A percentile compares a stretch with the other conserved stretches of the same genome.
Evolutionary conservation across 2,329 filamentous ascomycete genomes (phyloP).

Genomic region (Incumbomyces delicatus): DNA sequence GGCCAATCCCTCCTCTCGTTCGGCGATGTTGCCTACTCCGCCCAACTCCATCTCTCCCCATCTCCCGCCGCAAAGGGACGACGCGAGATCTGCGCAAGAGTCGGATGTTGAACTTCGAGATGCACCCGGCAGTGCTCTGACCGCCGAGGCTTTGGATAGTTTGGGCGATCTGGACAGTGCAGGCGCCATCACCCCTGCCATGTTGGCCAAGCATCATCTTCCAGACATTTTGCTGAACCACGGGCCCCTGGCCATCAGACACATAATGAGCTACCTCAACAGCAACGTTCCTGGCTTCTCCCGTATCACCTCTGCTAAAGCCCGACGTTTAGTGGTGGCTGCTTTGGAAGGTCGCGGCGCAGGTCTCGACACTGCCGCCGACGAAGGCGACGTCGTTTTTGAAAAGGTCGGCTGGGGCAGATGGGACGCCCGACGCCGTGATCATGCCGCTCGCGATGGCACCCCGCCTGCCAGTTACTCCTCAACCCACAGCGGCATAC

Average conservation of each 20-base stretch:
- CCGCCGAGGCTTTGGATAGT: slow-evolving; percentile 39
- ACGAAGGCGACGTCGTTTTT: slow-evolving; percentile 54
- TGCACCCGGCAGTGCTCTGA: slow-evolving; percentile 38
- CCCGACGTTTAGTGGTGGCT: slow-evolving; percentile 80
- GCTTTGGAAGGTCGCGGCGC: slow-evolving; percentile 72
- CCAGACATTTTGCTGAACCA: slow-evolving; percentile 83
- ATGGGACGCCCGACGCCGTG: slow-evolving; percentile 76
- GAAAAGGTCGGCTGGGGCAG: slow-evolving; percentile 96
- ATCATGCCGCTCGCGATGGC: slow-evolving; percentile 39
- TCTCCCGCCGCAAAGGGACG: slow-evolving; percentile 67
- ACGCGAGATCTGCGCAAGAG: slow-evolving; percentile 51
- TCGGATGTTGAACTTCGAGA: slow-evolving; percentile 83
- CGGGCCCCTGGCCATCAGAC: slow-evolving; percentile 84
- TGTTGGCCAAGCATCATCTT: slow-evolving; percentile 83
- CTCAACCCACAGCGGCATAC: slow-evolving; percentile 37
- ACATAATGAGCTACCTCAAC: slow-evolving; percentile 90
- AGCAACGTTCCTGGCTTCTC: slow-evolving; percentile 87
- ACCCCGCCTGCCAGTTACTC: slow-evolving; percentile 33
- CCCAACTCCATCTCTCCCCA: slow-evolving; percentile 91
- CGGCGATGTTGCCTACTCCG: slow-evolving; percentile 63
- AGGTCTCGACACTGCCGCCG: slow-evolving; percentile 43
- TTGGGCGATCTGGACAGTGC: slow-evolving; percentile 56
- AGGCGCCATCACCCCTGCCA: slow-evolving; percentile 70
- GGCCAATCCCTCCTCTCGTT: slow-evolving; percentile 18
- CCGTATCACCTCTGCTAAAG: slow-evolving; percentile 74